These are phyloP conservation scores for Tremella mesenterica DNA, from an alignment of 768 basidiomycete species.

Conservation along the genomic window DNA sequence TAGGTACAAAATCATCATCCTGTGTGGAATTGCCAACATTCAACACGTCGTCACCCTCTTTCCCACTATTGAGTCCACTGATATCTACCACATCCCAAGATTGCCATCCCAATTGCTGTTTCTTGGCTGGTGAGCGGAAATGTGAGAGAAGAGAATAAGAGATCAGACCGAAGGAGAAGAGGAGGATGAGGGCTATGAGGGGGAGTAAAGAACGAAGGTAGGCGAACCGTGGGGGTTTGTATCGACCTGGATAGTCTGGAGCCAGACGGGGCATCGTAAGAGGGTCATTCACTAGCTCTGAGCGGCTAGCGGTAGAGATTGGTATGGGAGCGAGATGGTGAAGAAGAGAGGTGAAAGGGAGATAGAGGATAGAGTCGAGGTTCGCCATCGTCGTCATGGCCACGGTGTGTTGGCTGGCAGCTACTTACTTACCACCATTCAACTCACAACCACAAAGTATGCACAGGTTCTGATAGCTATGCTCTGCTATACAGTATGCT, in stretches of 20 bases:
- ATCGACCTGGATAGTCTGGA: constrained; percentile 8
- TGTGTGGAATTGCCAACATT: neutral
- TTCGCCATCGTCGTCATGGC: too few species aligned
- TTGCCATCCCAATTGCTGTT: constrained; percentile 78
- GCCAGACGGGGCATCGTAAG: constrained; percentile 10
- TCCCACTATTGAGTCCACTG: constrained; percentile 9
- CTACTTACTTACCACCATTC: too few species aligned
- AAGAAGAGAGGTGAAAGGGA: neutral
- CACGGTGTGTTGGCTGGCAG: too few species aligned
- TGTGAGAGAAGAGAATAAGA: constrained; percentile 75
- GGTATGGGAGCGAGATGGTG: neutral
- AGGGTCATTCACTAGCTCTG: neutral
- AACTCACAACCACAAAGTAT: too few species aligned
- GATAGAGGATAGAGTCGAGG: too few species aligned
- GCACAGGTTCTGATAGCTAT: too few species aligned
- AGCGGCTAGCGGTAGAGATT: neutral
- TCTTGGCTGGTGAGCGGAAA: constrained; percentile 46
- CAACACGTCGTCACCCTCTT: constrained; percentile 63
- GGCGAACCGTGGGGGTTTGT: constrained; percentile 10
- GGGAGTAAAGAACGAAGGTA: constrained; percentile 48
- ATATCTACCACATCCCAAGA: constrained; percentile 61
- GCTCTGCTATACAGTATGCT: too few species aligned
- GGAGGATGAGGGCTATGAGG: constrained; percentile 50
- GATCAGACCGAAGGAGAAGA: constrained; percentile 63
- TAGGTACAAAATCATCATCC: constrained; percentile 52